Evolutionary conservation across 805 yeast species (phyloP).

Genomic region (Starmerella riodocensis): DNA sequence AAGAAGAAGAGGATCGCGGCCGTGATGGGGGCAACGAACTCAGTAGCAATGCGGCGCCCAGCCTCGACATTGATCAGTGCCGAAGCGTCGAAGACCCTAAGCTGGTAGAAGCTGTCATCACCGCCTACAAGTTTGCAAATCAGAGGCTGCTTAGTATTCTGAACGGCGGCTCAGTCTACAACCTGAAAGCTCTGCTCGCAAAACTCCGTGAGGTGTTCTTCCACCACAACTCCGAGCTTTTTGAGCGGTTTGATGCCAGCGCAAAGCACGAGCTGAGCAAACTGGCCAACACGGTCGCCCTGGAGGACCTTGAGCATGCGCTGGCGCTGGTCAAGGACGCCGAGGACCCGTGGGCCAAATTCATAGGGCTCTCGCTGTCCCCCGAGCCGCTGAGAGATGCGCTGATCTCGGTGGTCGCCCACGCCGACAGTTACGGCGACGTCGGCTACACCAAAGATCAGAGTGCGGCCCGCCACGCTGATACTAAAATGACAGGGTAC

Average conservation of each 20-base stretch:
- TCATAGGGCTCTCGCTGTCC: constrained; percentile 27
- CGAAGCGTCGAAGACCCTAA: constrained; percentile 32
- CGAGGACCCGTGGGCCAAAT: constrained; percentile 9
- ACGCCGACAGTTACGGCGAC: neutral
- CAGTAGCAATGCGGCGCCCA: neutral
- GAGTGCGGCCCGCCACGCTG: neutral
- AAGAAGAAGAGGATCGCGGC: too few relatives aligned
- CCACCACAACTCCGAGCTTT: constrained; percentile 38
- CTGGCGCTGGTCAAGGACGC: constrained; percentile 25
- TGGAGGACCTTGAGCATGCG: constrained; percentile 27
- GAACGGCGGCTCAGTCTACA: constrained; percentile 39
- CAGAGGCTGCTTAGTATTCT: constrained; percentile 42
- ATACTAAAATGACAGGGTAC: constrained; percentile 20
- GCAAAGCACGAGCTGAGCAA: constrained; percentile 43
- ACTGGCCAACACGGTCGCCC: constrained; percentile 24
- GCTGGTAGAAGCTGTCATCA: constrained; percentile 42
- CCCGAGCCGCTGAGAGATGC: constrained; percentile 25
- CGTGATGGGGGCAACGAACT: too few relatives aligned
- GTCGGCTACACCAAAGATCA: neutral
- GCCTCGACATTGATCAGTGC: constrained; percentile 15
- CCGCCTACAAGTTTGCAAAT: constrained; percentile 59
- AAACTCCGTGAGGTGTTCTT: constrained; percentile 42
- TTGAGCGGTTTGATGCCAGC: constrained; percentile 40
- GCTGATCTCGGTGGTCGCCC: constrained; percentile 4
- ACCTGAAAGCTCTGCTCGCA: constrained; percentile 36